phyloP scores from a whole-genome alignment of 2,329 filamentous ascomycete genomes.

The Aspergillus fijiensis region DNA sequence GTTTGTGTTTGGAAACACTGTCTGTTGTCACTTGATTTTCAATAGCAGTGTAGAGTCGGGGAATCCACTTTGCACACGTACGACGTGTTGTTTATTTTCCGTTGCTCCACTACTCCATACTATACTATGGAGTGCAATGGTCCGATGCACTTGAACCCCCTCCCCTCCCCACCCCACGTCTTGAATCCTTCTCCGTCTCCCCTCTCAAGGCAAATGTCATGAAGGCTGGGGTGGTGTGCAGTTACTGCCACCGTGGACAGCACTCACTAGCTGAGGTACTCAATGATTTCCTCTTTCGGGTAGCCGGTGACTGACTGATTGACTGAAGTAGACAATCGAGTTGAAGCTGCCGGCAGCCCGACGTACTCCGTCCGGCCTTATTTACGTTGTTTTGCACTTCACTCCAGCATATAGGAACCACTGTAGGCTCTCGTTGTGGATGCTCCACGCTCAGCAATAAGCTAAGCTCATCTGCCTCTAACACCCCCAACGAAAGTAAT shows the following conservation, averaged over 20 bases:
- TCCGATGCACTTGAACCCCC: neutral
- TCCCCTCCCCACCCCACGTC: neutral
- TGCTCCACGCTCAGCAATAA: no score
- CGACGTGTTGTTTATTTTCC: neutral
- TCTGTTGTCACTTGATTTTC: no score
- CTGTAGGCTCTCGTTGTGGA: no score
- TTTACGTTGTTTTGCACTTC: no score
- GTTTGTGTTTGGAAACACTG: neutral
- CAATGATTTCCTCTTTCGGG: slow-evolving; percentile 9
- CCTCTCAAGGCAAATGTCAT: no score
- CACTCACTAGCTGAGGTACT: neutral
- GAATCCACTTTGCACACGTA: neutral
- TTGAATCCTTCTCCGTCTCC: neutral
- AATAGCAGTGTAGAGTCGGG: neutral
- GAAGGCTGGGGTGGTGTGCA: no score
- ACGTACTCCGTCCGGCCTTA: no score
- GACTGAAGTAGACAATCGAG: neutral
- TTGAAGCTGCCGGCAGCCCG: no score
- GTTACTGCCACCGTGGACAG: no score
- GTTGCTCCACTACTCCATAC: neutral
- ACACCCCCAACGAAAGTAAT: no score
- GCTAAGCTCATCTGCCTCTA: no score
- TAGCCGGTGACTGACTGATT: slow-evolving; percentile 14
- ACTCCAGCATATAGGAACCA: no score
- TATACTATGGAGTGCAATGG: neutral